Percentiles rank a stretch among this genome's conserved stretches.
Conservation (phyloP, 2,329 filamentous ascomycete species). For the Fusarium sp. region DNA sequence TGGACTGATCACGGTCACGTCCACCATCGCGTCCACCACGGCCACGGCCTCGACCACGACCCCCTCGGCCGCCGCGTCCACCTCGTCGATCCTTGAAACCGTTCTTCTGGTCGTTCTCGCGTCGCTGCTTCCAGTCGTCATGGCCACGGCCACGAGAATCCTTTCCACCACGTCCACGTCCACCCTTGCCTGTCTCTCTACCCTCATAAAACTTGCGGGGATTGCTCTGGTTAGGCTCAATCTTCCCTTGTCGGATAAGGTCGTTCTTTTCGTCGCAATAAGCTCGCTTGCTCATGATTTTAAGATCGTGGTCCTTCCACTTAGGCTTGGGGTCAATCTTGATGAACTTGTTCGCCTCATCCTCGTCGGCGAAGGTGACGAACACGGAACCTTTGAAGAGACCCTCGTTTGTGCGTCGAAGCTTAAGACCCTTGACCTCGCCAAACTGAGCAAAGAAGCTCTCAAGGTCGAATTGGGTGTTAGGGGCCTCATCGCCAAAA, state of each 20-base stretch:
- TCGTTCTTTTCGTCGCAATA: slow-evolving; percentile 83
- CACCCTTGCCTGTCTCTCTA: slow-evolving; percentile 50
- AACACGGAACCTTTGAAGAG: slow-evolving; percentile 97
- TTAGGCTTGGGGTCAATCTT: slow-evolving; percentile 81
- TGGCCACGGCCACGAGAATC: slow-evolving; percentile 55
- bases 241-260: slow-evolving; percentile 75
- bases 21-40: slow-evolving; percentile 53
- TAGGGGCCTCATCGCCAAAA: slow-evolving; percentile 84
- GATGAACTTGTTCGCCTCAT: slow-evolving; percentile 82
- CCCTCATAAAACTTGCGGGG: slow-evolving; percentile 62
- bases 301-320: slow-evolving; percentile 82
- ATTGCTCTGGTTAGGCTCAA: slow-evolving; percentile 64
- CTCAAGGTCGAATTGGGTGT: slow-evolving; percentile 93
- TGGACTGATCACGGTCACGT: slow-evolving; percentile 48
- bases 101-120: slow-evolving; percentile 68
- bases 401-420: slow-evolving; percentile 77
- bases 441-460: slow-evolving; percentile 87
- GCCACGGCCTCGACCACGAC: slow-evolving; percentile 55
- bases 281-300: slow-evolving; percentile 86
- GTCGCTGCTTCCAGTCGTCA: slow-evolving; percentile 71
- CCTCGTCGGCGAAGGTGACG: slow-evolving; percentile 86
- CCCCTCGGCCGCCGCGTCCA: slow-evolving; percentile 55
- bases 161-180: slow-evolving; percentile 51
- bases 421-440: slow-evolving; percentile 81
- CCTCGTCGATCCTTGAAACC: slow-evolving; percentile 63